Percentiles rank a stretch among this genome's conserved stretches.
Evolutionary conservation across 257 asterid species (phyloP).

Genomic region (Ilex asprella): DNA sequence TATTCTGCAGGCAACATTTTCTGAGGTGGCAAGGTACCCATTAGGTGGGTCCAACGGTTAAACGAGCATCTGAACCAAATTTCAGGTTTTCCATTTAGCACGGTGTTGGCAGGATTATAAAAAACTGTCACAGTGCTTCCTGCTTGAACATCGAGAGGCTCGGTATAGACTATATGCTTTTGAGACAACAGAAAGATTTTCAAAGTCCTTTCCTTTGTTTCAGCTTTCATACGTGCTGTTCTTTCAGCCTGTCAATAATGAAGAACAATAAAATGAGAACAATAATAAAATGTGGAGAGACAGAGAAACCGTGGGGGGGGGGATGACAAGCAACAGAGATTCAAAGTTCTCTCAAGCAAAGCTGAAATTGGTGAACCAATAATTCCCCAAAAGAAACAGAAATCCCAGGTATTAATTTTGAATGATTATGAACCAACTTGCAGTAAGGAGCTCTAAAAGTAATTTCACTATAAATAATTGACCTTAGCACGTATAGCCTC

Average conservation of each 20-base stretch:
- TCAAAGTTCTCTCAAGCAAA: too few relatives aligned
- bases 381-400: too few relatives aligned
- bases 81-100: conserved; percentile 85
- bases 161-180: conserved; percentile 84
- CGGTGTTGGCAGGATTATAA: conserved; percentile 85
- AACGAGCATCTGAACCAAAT: conserved; percentile 95
- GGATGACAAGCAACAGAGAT: too few relatives aligned
- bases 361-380: too few relatives aligned
- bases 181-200: conserved; percentile 79
- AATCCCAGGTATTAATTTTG: too few relatives aligned
- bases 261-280: conserved; percentile 13
- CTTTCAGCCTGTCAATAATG: conserved; percentile 57
- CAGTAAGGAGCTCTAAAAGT: too few relatives aligned
- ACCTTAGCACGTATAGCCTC: conserved; percentile 79
- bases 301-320: too few relatives aligned
- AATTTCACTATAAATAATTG: conserved; percentile 5
- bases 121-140: conserved; percentile 70
- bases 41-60: conserved; percentile 90
- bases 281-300: neutral
- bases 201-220: conserved; percentile 68
- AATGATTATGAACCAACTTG: too few relatives aligned
- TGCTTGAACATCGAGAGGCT: conserved; percentile 84
- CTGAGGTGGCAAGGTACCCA: conserved; percentile 84
- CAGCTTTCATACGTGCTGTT: conserved; percentile 63
- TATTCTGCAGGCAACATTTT: conserved; percentile 68